Percentiles rank a stretch among this genome's conserved stretches.
These are phyloP conservation scores for Euphorbia pulcherrima DNA, from an alignment of 345 rosid genomes.

Conservation along the genomic window DNA sequence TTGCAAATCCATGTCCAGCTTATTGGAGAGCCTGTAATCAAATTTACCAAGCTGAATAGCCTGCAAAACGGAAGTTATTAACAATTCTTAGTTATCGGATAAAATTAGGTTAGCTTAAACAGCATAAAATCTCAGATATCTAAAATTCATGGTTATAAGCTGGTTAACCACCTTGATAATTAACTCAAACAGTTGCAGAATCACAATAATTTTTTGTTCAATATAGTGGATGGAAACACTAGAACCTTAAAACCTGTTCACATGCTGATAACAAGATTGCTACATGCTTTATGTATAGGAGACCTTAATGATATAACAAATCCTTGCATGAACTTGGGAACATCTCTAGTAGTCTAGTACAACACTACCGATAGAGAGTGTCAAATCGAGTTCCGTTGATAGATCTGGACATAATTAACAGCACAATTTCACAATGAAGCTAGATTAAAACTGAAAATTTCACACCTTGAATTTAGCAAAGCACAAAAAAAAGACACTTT, in stretches of 20 bases:
- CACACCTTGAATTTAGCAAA: not conserved
- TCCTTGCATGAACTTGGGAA: not conserved
- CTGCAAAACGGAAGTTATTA: slow-evolving; percentile 35
- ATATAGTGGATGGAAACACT: not conserved
- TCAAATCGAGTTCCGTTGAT: not conserved
- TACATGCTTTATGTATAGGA: not conserved
- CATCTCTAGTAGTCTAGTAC: not conserved
- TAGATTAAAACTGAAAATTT: not conserved
- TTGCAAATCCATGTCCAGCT: slow-evolving; percentile 62
- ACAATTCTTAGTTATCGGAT: slow-evolving; percentile 4
- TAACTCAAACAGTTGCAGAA: not conserved
- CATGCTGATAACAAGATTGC: not conserved
- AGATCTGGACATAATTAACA: not conserved
- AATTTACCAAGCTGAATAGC: slow-evolving; percentile 85
- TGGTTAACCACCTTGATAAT: not conserved
- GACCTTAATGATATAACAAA: not conserved
- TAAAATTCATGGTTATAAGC: not conserved
- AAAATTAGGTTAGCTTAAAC: not conserved
- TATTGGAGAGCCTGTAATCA: slow-evolving; percentile 83
- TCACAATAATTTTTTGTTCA: not conserved
- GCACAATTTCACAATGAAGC: not conserved
- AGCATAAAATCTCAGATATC: not conserved
- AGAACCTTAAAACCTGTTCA: not conserved
- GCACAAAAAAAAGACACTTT: too few relatives aligned
- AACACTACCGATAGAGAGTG: not conserved